Evolutionary conservation across 805 yeast genomes (phyloP).

Genomic region (Candida ipomoeae): DNA sequence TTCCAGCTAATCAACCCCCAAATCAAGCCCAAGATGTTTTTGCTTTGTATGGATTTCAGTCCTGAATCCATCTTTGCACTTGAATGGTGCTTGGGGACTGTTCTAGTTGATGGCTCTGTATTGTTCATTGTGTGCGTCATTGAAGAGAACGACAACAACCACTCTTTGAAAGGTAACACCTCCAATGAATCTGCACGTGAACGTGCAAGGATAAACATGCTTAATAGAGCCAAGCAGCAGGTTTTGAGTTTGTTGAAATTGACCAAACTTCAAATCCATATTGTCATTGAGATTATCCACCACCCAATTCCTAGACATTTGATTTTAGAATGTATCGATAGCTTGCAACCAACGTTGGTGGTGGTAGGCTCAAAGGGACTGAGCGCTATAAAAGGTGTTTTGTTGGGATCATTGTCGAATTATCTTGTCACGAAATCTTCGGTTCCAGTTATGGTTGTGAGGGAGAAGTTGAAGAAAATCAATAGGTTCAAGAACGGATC

Average conservation of each 20-base stretch:
- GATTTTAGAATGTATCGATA: conserved; percentile 64
- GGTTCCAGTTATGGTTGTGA: conserved; percentile 79
- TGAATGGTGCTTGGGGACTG: conserved; percentile 85
- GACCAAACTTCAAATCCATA: conserved; percentile 69
- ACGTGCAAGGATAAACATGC: conserved; percentile 34
- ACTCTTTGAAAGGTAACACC: conserved; percentile 38
- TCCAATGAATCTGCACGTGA: conserved; percentile 35
- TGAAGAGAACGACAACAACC: conserved; percentile 38
- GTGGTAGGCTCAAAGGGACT: conserved; percentile 75
- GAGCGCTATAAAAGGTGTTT: conserved; percentile 66
- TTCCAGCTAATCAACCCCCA: conserved; percentile 46
- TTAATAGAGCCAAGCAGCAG: conserved; percentile 41
- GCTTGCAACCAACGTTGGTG: conserved; percentile 67
- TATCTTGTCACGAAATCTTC: conserved; percentile 66
- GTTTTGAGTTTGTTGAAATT: conserved; percentile 49
- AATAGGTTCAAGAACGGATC: conserved; percentile 49
- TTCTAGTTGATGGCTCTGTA: conserved; percentile 77
- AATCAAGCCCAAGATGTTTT: conserved; percentile 53
- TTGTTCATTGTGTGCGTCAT: conserved; percentile 64
- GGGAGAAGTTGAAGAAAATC: conserved; percentile 65
- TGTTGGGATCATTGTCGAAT: conserved; percentile 68
- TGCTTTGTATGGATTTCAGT: conserved; percentile 77
- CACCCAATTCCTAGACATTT: conserved; percentile 73
- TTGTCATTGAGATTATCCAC: conserved; percentile 69
- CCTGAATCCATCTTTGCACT: conserved; percentile 80